A percentile compares a stretch with the other conserved stretches of the same genome.
Conservation (phyloP, 2,329 filamentous ascomycete genomes). For the Gyromitra esculenta region DNA sequence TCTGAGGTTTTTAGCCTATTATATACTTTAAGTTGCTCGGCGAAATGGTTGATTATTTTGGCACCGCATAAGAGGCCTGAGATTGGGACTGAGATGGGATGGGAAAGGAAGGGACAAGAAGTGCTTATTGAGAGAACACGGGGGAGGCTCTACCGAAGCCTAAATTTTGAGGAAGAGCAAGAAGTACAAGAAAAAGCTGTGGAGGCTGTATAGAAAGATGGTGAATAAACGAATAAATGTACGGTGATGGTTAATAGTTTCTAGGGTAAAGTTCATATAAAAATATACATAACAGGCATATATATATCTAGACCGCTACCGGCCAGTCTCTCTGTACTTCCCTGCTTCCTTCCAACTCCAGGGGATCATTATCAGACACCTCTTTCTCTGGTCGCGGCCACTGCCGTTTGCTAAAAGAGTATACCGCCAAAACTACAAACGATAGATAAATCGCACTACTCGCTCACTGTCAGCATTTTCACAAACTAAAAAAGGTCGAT, state of each 20-base stretch:
- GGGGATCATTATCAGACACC: slow-evolving; percentile 11
- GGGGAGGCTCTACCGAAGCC: slow-evolving; percentile 51
- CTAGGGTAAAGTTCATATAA: neutral
- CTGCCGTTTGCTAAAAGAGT: slow-evolving; percentile 1
- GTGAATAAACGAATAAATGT: neutral
- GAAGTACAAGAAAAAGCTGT: neutral
- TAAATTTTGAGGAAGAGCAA: slow-evolving; percentile 41
- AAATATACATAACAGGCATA: neutral
- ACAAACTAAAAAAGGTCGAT: neutral
- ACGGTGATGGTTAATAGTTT: neutral
- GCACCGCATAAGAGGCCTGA: slow-evolving; percentile 62
- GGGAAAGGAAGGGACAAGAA: slow-evolving; percentile 62
- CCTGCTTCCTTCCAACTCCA: slow-evolving; percentile 16
- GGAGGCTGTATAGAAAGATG: neutral
- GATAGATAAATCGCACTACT: slow-evolving; percentile 13
- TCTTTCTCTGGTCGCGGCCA: neutral
- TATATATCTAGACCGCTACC: neutral
- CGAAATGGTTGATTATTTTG: slow-evolving; percentile 48
- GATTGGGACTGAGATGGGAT: slow-evolving; percentile 59
- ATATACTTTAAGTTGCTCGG: slow-evolving; percentile 64
- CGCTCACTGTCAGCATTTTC: neutral
- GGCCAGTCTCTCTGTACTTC: neutral
- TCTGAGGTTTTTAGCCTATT: slow-evolving; percentile 60
- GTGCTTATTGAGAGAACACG: slow-evolving; percentile 63
- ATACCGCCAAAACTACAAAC: slow-evolving; percentile 18